Base-by-base conservation (phyloP, 345 rosid species). In the Kandelia obovata region DNA sequence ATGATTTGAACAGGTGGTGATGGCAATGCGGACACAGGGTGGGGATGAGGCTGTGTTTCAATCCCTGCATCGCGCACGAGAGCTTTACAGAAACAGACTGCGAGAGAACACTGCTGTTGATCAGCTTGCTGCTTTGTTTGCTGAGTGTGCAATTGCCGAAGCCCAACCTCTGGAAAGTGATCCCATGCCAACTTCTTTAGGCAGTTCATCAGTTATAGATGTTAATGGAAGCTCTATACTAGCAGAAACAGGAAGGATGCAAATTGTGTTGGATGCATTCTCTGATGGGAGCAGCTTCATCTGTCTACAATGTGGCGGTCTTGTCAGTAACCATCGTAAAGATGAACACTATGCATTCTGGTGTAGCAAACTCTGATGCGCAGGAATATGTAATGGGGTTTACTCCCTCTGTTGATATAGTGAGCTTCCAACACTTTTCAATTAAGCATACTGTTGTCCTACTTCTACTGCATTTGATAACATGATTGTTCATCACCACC, bases 281-380 rank as follows among this genome's bases (percentile, higher is more conserved):
- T 83, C 95, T 0, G 98, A 92, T 35, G 98, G 97, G 74, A 96
- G 96, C 86, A 96, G 96, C 83, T 96, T 90, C 78, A 84, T 90
- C 37, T 92, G 98, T 75, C 74, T 96, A 76, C 86, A 85, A 21
- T 96, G 99, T 15, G 97, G 99, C 15, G 98, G 99, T 64, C 89
- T 96, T 47, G 99, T 96, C 61, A 89, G 98, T 62, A 82, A 77
- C 71, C 81, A 87, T 70, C 92, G 98, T 27, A 89, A 78, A 83
- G 99, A 96, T 28, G 92, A 92, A 83, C 99, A 92, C 62, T 86
- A 84, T 73, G 87, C 97, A 5, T 84, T 82, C 83, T 90, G 97
- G 99, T 95, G 96, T 69, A 78, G 85, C 82, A 77, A 73, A 60
- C 73, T 75, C 67, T 88, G 71, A 86, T 52, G 61, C 37, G 37